These are phyloP conservation scores for Psophocarpus tetragonolobus DNA, from an alignment of 306 rosid species.

Conservation along the genomic window DNA sequence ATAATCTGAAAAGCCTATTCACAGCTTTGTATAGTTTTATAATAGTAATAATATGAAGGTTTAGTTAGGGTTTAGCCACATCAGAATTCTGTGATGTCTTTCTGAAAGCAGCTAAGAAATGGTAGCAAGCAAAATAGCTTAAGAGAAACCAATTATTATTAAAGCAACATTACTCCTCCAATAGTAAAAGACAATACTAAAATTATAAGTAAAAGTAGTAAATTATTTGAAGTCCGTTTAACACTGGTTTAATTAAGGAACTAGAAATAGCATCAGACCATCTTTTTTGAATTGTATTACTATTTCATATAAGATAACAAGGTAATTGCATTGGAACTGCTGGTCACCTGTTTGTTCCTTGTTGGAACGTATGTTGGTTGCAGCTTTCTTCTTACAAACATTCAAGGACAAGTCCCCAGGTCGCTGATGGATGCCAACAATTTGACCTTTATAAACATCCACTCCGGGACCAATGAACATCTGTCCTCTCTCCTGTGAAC, in stretches of 20 bases:
- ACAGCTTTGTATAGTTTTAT: background rate
- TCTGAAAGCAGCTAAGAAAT: background rate
- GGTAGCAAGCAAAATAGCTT: background rate
- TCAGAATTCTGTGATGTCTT: background rate
- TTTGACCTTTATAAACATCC: constrained; percentile 90
- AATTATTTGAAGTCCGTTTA: constrained; percentile 6
- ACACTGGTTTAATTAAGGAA: background rate
- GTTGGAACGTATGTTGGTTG: constrained; percentile 93
- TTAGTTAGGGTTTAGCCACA: too few species aligned
- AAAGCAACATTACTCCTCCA: background rate
- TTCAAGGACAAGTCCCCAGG: constrained; percentile 90
- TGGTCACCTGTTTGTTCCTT: constrained; percentile 88
- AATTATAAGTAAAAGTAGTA: background rate
- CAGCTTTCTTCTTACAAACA: constrained; percentile 97
- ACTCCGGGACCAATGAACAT: constrained; percentile 84
- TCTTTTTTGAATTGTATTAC: constrained; percentile 15
- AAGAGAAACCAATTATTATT: background rate
- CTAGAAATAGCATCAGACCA: background rate
- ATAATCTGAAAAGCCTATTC: constrained; percentile 1
- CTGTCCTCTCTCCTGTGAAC: constrained; percentile 96
- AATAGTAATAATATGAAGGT: background rate
- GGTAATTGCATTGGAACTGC: constrained; percentile 18
- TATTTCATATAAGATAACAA: constrained; percentile 13
- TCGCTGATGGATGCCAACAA: constrained; percentile 96
- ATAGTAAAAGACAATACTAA: background rate